Conservation (phyloP, 495 filamentous ascomycete species). For the Neurospora sp. region DNA sequence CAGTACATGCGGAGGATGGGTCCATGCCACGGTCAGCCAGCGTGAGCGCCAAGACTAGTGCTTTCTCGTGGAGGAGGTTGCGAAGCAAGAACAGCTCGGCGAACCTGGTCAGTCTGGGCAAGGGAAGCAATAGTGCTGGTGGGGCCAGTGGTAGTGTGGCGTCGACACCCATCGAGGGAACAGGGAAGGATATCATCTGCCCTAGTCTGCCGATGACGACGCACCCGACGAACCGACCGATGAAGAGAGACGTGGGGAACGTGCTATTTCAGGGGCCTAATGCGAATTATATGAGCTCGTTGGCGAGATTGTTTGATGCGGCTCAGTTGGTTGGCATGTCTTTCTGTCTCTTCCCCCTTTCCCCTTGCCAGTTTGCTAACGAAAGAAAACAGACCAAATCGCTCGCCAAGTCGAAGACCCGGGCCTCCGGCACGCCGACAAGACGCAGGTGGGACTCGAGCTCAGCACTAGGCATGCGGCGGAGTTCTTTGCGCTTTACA, state of each 20-base stretch:
- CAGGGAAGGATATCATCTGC: conserved; percentile 48
- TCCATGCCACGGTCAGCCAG: conserved; percentile 43
- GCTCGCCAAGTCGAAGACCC: conserved; percentile 92
- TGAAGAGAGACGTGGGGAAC: conserved; percentile 57
- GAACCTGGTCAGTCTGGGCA: conserved; percentile 30
- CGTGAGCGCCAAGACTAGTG: conserved; percentile 55
- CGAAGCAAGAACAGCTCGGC: conserved; percentile 77
- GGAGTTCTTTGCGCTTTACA: conserved; percentile 95
- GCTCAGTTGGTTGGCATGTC: conserved; percentile 83
- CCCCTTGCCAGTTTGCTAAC: background rate
- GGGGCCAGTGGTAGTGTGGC: conserved; percentile 14
- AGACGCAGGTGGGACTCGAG: conserved; percentile 88
- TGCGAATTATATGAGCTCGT: conserved; percentile 77
- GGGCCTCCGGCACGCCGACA: conserved; percentile 65
- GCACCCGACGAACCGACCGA: conserved; percentile 46
- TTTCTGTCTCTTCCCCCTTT: background rate
- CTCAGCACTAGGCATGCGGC: conserved; percentile 87
- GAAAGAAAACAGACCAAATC: conserved; percentile 65
- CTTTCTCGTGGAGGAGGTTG: conserved; percentile 74
- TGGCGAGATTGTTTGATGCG: conserved; percentile 89
- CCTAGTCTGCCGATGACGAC: conserved; percentile 75
- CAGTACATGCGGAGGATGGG: conserved; percentile 23
- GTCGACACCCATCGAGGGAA: conserved; percentile 30
- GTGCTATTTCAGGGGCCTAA: conserved; percentile 74
- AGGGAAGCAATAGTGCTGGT: conserved; percentile 17